Evolutionary conservation across 2,329 filamentous ascomycete species (phyloP).

Genomic region (Rutstroemia sydowiana): DNA sequence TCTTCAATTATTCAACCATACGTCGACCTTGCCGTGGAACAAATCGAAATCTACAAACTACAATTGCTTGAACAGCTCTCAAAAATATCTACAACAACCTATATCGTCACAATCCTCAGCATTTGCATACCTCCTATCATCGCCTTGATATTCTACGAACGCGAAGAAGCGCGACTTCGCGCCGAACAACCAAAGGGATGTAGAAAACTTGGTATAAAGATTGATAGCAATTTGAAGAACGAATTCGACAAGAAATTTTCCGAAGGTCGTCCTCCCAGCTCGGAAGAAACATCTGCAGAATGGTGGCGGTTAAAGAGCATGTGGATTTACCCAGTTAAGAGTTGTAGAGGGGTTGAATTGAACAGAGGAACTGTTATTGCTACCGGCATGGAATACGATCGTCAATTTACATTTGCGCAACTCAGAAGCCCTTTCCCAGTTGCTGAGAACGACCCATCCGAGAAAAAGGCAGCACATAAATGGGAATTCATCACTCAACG

Average conservation of each 20-base stretch:
- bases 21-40: conserved; percentile 20
- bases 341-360: conserved; percentile 71
- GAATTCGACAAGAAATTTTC: conserved; percentile 46
- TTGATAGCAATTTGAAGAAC: conserved; percentile 45
- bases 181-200: conserved; percentile 40
- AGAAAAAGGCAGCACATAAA: conserved; percentile 36
- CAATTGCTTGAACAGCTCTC: conserved; percentile 24
- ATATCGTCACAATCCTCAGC: conserved; percentile 25
- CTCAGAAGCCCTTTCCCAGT: conserved; percentile 43
- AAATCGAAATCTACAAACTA: conserved; percentile 24
- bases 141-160: conserved; percentile 28
- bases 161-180: conserved; percentile 24
- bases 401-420: conserved; percentile 77
- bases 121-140: conserved; percentile 29
- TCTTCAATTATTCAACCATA: conserved; percentile 22
- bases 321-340: conserved; percentile 77
- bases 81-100: conserved; percentile 26
- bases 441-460: conserved; percentile 30
- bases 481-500: conserved; percentile 70
- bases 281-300: conserved; percentile 30
- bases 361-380: conserved; percentile 54
- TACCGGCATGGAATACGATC: conserved; percentile 70
- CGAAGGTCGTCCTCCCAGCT: conserved; percentile 29
- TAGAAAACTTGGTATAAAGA: conserved; percentile 42
- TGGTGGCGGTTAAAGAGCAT: conserved; percentile 57